Evolutionary conservation across 2,329 filamentous ascomycete species (phyloP).

Genomic region (Gyromitra esculenta): DNA sequence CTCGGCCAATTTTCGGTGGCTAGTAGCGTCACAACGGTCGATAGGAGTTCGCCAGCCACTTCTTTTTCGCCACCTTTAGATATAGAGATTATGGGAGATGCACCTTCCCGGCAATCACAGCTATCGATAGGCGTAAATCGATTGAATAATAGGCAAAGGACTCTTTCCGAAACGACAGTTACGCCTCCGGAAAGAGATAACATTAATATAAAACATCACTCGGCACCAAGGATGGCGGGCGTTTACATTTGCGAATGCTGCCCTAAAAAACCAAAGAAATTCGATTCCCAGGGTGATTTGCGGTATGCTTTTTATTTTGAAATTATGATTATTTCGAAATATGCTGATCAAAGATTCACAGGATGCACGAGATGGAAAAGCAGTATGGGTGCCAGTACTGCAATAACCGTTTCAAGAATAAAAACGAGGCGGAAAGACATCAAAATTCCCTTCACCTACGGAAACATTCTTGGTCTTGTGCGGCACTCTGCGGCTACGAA

Average conservation of each 20-base stretch:
- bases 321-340: constrained; percentile 48
- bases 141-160: constrained; percentile 46
- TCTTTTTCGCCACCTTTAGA: constrained; percentile 52
- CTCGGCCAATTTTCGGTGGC: constrained; percentile 52
- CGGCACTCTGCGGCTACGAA: constrained; percentile 77
- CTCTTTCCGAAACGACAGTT: constrained; percentile 42
- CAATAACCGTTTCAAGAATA: constrained; percentile 97
- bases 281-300: constrained; percentile 83
- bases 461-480: constrained; percentile 96
- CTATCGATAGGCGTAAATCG: constrained; percentile 37
- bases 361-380: constrained; percentile 90
- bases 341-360: constrained; percentile 61
- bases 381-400: constrained; percentile 95
- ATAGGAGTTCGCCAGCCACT: constrained; percentile 52
- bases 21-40: constrained; percentile 52
- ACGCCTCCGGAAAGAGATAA: constrained; percentile 48
- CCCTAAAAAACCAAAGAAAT: constrained; percentile 96
- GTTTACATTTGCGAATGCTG: constrained; percentile 89
- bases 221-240: constrained; percentile 67
- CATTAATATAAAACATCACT: constrained; percentile 62
- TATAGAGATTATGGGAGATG: constrained; percentile 38
- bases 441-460: constrained; percentile 94
- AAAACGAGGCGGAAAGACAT: constrained; percentile 96
- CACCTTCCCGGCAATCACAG: constrained; percentile 45
- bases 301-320: constrained; percentile 68